Evolutionary conservation across 2,329 filamentous ascomycete species (phyloP), one percentile per base, ranked within the genome.

Genomic region (Venturia asperata): DNA sequence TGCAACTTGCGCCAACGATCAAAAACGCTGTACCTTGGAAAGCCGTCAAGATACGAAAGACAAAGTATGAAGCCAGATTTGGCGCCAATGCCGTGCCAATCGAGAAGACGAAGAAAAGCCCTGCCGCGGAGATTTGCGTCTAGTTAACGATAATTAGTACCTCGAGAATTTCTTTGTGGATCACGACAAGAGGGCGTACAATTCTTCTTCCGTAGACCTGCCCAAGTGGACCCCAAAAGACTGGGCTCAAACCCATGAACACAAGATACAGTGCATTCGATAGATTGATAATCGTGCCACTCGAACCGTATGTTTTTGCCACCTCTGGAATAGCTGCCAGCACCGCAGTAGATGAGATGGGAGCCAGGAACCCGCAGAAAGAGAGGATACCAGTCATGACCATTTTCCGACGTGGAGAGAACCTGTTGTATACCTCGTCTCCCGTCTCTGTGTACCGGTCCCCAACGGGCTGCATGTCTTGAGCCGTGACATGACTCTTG

Each of bases 21-120:
- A 92, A 79, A 68, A 92, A 91, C 0, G 86, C 84, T 0, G 88
- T 91, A 17, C 89, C 89, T 75, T 89, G 86, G 70, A 91, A 88
- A 0, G 88, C 90, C 0, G 87, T 89, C 37, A 91, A 77, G 60
- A 90, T 84, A 7, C 89, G 84, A 71, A 92, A 91, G 62, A 91
- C 79, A 72, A 89, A 90, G 74, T 90, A 93, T 0, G 84, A 78
- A 0, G 82, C 82, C 24, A 93, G 77, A 68, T 90, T 88, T 0
- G 89, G 88, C 3, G 89, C 82, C 15, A 92, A 74, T 0, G 89
- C 88, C 0, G 88, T 90, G 37, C 86, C 89, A 39, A 90, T 79
- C n/a, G 85, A 89, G 70, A 89, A 87, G 1, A 79, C 79, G 62
- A 87, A 84, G 75, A 92, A 90, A 1, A 89, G 65, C 17, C 37